Base-by-base conservation (phyloP, 306 rosid genomes). In the Vigna unguiculata region DNA sequence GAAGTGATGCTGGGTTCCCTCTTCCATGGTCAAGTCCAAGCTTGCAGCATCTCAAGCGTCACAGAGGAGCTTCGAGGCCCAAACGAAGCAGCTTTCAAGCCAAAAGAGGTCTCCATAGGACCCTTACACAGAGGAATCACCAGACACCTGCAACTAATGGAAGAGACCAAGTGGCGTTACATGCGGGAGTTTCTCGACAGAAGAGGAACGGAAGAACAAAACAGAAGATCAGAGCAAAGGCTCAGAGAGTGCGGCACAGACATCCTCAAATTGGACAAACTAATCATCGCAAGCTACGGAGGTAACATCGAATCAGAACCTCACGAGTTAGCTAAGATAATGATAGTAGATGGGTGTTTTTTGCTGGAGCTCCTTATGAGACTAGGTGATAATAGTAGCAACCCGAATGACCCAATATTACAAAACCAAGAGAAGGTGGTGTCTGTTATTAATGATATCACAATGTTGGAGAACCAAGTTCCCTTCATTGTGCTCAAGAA, bases 261-360 rank as follows among this genome's bases (percentile, higher is more conserved):
- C 5, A 63, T 80, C 30, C 45, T 61, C 1, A 22, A 43, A 2
- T 11, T 79, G 4, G 70, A 76, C 0, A 30, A 61, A 1, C 1
- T 45, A 1, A 9, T 75, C 13, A 59, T 59, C 0, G 81, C 67
- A 9, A 57, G 77, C 71, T 85, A 85, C 0, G 80, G 74, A 0
- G 85, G 75, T 30, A 25, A 67, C 32, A 66, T 80, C 11, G 40
- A 63, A 51, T 66, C 25, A 2, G 77, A 81, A 9, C 21, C 77
- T 0, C 46, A 72, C 0, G 85, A 80, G 2, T 68, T 82, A 0
- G 83, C 85, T 0, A 80, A 72, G 65, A 60, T 74, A 15, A 82
- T 85, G 83, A 45, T 85, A 30, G 11, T 82, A 0, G 89, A 85
- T 69, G 89, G 89, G 4, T 80, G 85, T 20, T 82, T 86, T 67